Evolutionary conservation across 805 yeast genomes (phyloP).

Genomic region (Wickerhamomyces hampshirensis): DNA sequence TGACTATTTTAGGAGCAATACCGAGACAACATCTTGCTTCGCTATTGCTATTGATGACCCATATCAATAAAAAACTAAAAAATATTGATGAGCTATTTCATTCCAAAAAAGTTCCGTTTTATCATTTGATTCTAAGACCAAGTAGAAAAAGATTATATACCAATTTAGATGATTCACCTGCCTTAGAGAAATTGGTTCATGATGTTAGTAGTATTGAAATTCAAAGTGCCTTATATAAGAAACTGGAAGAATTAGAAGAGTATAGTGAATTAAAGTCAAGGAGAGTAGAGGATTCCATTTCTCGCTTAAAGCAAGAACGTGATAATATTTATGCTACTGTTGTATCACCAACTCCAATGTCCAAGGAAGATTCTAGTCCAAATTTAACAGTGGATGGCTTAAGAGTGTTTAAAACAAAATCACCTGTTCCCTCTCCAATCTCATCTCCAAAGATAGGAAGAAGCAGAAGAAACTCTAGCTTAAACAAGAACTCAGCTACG

Average conservation of each 20-base stretch:
- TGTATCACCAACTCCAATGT: constrained; percentile 4
- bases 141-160: constrained; percentile 10
- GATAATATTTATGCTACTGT: constrained; percentile 2
- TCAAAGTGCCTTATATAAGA: constrained; percentile 9
- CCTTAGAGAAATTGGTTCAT: constrained; percentile 6
- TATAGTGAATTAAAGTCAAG: constrained; percentile 13
- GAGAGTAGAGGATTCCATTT: constrained; percentile 15
- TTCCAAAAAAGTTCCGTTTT: constrained; percentile 18
- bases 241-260: constrained; percentile 15
- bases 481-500: constrained; percentile 3
- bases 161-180: constrained; percentile 7
- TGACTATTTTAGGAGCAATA: constrained; percentile 19
- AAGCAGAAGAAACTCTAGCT: constrained; percentile 14
- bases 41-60: constrained; percentile 16
- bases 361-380: constrained; percentile 1
- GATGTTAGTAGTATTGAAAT: constrained; percentile 13
- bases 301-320: constrained; percentile 7
- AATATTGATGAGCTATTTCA: constrained; percentile 6
- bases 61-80: constrained; percentile 10
- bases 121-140: constrained; percentile 24
- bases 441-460: constrained; percentile 16
- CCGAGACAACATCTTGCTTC: constrained; percentile 28
- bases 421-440: constrained; percentile 18
- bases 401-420: constrained; percentile 21
- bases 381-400: constrained; percentile 15